Percentiles rank a stretch among this genome's conserved stretches.
Conservation (phyloP, 2,329 filamentous ascomycete genomes). For the Aspergillus sojae region DNA sequence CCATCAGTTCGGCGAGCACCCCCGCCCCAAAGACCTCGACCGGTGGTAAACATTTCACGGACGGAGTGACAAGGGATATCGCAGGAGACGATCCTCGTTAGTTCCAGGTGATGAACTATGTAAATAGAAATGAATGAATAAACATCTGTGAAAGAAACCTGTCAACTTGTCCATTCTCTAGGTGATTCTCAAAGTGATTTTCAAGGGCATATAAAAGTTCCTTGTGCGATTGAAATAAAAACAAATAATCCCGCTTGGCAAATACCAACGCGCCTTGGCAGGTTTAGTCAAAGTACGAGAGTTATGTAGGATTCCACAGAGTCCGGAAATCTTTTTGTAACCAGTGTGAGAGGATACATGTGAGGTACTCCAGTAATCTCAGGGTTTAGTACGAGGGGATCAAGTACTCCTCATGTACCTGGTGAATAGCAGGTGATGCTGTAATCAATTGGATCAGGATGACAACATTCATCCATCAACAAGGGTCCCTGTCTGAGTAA, state of each 20-base stretch:
- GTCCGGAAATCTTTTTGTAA: conserved; percentile 5
- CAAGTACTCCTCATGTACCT: background rate
- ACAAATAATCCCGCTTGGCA: conserved; percentile 5
- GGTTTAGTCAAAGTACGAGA: background rate
- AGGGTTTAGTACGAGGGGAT: background rate
- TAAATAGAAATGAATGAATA: conserved; percentile 7
- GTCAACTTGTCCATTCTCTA: background rate
- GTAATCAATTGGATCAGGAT: background rate
- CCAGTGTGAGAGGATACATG: too few species aligned
- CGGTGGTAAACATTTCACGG: conserved; percentile 24
- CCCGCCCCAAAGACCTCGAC: background rate
- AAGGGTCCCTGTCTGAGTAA: background rate
- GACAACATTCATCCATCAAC: background rate
- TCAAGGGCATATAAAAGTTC: background rate
- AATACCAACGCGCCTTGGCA: conserved; percentile 3
- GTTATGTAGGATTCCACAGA: conserved; percentile 24
- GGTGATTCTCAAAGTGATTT: background rate
- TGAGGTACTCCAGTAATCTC: too few species aligned
- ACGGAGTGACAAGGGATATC: background rate
- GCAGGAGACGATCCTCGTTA: background rate
- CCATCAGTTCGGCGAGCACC: too few species aligned
- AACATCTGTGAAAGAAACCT: background rate
- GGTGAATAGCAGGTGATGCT: background rate
- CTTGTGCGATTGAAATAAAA: background rate
- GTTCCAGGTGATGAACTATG: conserved; percentile 7